Conservation (phyloP, 768 basidiomycete genomes). For the Calocybe gangraenosa region DNA sequence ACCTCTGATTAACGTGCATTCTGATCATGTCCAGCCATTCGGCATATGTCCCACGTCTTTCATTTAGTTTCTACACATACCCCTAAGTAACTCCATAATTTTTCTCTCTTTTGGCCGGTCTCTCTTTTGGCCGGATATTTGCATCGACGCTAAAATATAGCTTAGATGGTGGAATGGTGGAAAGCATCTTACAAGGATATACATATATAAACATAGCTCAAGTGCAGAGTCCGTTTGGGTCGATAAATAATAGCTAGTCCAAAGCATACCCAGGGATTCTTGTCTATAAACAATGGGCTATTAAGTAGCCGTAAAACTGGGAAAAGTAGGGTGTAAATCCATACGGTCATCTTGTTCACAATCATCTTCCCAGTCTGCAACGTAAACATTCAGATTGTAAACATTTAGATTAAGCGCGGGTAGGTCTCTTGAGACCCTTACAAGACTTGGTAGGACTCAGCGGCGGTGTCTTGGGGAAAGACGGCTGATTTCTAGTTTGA, state of each 20-base stretch:
- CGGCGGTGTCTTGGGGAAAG: no score
- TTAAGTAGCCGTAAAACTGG: no score
- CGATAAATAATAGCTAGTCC: neutral
- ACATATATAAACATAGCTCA: no score
- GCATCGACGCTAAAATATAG: conserved; percentile 14
- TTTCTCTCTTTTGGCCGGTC: conserved; percentile 9
- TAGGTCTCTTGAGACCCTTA: no score
- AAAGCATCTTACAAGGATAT: no score
- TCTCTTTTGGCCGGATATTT: conserved; percentile 8
- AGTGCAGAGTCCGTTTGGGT: neutral
- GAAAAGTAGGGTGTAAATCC: no score
- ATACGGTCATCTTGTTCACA: conserved; percentile 18
- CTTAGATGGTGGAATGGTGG: conserved; percentile 7
- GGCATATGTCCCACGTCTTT: conserved; percentile 28
- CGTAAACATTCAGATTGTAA: no score
- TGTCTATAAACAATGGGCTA: no score
- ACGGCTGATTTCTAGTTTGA: no score
- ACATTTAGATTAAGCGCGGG: no score
- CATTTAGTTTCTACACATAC: conserved; percentile 28
- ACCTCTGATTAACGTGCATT: conserved; percentile 19
- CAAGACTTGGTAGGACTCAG: no score
- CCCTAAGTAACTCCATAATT: conserved; percentile 23
- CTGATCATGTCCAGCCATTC: conserved; percentile 18
- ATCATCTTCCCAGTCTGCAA: conserved; percentile 20
- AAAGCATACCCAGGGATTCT: neutral